phyloP scores from a whole-genome alignment of 139 green algal species.

The Pleodorina starrii region DNA sequence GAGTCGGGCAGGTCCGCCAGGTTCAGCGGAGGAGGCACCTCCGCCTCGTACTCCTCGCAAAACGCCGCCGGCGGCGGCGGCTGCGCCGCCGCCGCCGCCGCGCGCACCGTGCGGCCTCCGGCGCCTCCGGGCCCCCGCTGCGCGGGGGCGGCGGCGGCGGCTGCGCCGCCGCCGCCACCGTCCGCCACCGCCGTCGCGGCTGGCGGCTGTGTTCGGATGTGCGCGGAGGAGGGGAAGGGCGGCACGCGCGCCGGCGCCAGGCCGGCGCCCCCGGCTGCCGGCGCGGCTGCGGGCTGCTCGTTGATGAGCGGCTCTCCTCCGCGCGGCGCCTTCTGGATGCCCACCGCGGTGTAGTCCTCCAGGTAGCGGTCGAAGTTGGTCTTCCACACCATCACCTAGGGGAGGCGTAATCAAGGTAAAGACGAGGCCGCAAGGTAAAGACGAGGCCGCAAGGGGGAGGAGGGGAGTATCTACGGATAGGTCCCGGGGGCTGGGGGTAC shows the following conservation, averaged over 20 bases:
- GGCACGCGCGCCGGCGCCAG: background rate
- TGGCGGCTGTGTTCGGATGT: background rate
- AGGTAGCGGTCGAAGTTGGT: conserved; percentile 91
- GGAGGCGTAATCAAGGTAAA: background rate
- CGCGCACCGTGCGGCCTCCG: background rate
- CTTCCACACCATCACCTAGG: conserved; percentile 90
- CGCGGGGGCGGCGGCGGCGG: background rate
- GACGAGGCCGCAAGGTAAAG: no score
- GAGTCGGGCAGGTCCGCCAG: conserved; percentile 70
- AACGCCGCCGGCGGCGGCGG: background rate
- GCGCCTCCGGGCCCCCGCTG: background rate
- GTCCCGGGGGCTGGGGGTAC: no score
- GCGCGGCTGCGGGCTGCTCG: background rate
- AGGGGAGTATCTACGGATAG: no score
- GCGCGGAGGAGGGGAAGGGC: background rate
- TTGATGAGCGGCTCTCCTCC: background rate
- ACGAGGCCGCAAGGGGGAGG: no score
- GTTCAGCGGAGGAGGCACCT: conserved; percentile 71
- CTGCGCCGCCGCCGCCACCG: background rate
- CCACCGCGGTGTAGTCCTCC: conserved; percentile 69
- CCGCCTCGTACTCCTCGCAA: conserved; percentile 60
- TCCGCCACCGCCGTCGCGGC: background rate
- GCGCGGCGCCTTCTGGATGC: conserved; percentile 39
- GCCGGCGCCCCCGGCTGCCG: background rate
- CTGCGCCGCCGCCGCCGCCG: background rate